Evolutionary conservation across 1,284 basidiomycete species (phyloP).

Genomic region (Pascua sp.): DNA sequence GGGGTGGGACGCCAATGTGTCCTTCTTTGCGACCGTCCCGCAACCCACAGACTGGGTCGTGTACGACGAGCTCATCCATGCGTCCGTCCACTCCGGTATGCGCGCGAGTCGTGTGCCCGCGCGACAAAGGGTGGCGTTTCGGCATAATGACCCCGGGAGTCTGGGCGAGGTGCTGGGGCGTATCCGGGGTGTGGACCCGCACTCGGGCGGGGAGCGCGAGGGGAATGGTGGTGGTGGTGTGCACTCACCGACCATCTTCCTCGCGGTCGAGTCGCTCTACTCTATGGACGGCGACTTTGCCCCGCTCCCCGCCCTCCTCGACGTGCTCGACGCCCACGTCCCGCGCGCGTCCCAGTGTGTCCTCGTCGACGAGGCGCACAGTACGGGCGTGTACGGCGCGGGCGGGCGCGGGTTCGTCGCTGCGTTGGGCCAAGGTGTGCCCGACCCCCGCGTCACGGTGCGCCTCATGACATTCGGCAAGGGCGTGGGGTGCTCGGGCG

Average conservation of each 20-base stretch:
- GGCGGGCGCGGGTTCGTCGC: slow-evolving; percentile 59
- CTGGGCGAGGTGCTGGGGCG: slow-evolving; percentile 26
- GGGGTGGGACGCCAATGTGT: slow-evolving; percentile 91
- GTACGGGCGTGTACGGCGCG: slow-evolving; percentile 68
- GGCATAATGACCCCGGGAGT: slow-evolving; percentile 65
- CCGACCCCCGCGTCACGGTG: slow-evolving; percentile 44
- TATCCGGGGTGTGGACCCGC: slow-evolving; percentile 3
- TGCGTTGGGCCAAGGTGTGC: slow-evolving; percentile 28
- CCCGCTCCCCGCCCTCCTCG: slow-evolving; percentile 64
- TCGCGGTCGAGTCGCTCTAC: slow-evolving; percentile 87
- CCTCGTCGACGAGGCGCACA: slow-evolving; percentile 78
- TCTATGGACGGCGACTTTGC: slow-evolving; percentile 94
- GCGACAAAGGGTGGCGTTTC: slow-evolving; percentile 55
- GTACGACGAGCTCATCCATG: slow-evolving; percentile 87
- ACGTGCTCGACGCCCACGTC: slow-evolving; percentile 52
- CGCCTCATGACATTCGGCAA: slow-evolving; percentile 64
- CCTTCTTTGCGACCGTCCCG: slow-evolving; percentile 78
- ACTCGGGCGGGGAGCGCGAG: not conserved
- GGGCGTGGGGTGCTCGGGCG: slow-evolving; percentile 69
- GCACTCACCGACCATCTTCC: slow-evolving; percentile 29
- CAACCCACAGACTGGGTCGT: slow-evolving; percentile 74
- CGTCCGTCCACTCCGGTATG: slow-evolving; percentile 87
- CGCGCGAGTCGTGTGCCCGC: slow-evolving; percentile 60
- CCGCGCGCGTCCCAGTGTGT: slow-evolving; percentile 49
- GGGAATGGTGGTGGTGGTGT: not conserved